Evolutionary conservation across 2,329 filamentous ascomycete genomes (phyloP), one percentile per base, ranked within the genome.

Genomic region (Pseudogymnoascus sp.): DNA sequence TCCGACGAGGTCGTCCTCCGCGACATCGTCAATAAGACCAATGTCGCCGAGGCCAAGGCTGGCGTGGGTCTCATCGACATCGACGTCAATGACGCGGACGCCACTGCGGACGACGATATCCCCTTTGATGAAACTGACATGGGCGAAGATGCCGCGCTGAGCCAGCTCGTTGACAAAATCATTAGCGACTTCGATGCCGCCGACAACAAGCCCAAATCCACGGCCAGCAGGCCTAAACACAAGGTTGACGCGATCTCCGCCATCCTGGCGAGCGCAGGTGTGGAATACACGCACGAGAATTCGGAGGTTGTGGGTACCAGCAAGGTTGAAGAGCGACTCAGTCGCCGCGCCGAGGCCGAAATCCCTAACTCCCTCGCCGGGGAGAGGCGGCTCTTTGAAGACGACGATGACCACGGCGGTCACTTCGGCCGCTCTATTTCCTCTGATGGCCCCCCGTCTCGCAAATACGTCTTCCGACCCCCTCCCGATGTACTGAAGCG

Each of bases 1-100:
- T 84, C 85, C 59, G 84, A 92, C 67, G 89, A 89, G 65, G 83
- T 95, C 11, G 82, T 97, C 12, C 82, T 97, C 4, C 84, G 90
- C n/a, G 91, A 97, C 63, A 97, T 99, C 68, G 91, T 99, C 69
- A 96, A 97, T 78, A 96, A 97, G 75, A 97, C 94, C 28, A 99
- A 99, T 70, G 87, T 99, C 61, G 94, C 94, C 3, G 94, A 99
- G 77, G 91, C 91, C 44, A 90, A 88, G 71, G 91, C 89, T 0
- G 93, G 92, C 0, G 89, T 97, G 8, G 82, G 84, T 28, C 85
- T 97, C 31, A 81, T 87, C n/a, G 87, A 90, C 62, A 82, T 96
- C 16, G 85, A 95, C 65, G 82, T 81, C 0, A 79, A 78, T 5
- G 78, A 82, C 50, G 59, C 35, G 14, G 59, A 60, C 2, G 10